phyloP scores from a whole-genome alignment of 2,329 filamentous ascomycete genomes.

The Fusarium agapanthi region DNA sequence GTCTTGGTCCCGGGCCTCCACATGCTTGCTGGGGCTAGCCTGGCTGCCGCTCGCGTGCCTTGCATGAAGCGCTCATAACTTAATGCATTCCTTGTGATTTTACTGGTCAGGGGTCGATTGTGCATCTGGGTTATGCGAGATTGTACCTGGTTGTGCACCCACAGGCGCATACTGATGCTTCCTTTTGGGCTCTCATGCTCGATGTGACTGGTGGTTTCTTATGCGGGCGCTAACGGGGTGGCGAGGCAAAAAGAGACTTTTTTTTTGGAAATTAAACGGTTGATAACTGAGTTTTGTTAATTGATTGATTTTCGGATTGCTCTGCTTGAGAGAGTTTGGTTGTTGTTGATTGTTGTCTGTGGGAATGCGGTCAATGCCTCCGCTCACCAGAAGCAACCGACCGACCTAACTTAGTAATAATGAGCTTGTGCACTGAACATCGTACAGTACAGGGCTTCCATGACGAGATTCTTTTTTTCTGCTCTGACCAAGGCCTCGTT shows the following conservation, averaged over 20 bases:
- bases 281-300: slow-evolving; percentile 4
- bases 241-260: slow-evolving; percentile 21
- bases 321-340: neutral
- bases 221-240: slow-evolving; percentile 33
- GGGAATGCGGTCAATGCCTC: slow-evolving; percentile 9
- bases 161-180: neutral
- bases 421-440: neutral
- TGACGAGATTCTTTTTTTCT: slow-evolving; percentile 14
- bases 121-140: slow-evolving; percentile 29
- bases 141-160: slow-evolving; percentile 21
- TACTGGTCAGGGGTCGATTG: slow-evolving; percentile 25
- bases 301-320: neutral
- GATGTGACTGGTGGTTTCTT: slow-evolving; percentile 21
- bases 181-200: neutral
- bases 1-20: slow-evolving; percentile 12
- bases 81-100: slow-evolving; percentile 3
- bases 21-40: slow-evolving; percentile 13
- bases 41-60: slow-evolving; percentile 21
- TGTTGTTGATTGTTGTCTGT: neutral
- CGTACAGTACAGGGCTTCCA: slow-evolving; percentile 20
- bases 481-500: slow-evolving; percentile 17
- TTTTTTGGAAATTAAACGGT: slow-evolving; percentile 37
- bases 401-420: neutral
- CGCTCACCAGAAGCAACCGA: neutral
- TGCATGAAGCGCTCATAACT: slow-evolving; percentile 37